A percentile compares a stretch with the other conserved stretches of the same genome.
These are phyloP conservation scores for Cyclotella distinguenda DNA, from an alignment of 108 stramenopile species.

Conservation along the genomic window DNA sequence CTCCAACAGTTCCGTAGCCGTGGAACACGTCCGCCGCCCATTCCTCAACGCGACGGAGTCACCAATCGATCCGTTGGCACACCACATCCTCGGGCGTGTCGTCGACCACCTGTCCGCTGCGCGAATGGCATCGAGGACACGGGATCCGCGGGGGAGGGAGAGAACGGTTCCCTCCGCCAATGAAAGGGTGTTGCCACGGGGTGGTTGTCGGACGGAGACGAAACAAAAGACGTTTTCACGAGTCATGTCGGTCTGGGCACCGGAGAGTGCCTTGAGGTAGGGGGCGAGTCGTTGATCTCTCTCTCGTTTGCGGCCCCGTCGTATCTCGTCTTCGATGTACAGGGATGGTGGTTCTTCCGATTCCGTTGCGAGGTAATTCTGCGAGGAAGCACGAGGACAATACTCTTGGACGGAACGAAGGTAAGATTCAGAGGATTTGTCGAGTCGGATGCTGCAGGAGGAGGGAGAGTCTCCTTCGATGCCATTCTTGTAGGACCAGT, in stretches of 20 bases:
- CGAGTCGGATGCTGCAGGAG: constrained; percentile 2
- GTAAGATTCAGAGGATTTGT: constrained; percentile 61
- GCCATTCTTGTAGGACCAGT: constrained; percentile 79
- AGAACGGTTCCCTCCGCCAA: constrained; percentile 55
- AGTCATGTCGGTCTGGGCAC: constrained; percentile 65
- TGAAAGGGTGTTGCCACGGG: background rate
- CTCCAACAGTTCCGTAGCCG: too few relatives aligned
- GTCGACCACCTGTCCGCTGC: constrained; percentile 41
- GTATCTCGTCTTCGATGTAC: constrained; percentile 46
- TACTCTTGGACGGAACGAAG: constrained; percentile 66
- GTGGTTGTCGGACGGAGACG: constrained; percentile 27
- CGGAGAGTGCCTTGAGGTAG: constrained; percentile 73
- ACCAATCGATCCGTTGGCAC: too few relatives aligned
- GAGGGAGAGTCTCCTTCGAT: constrained; percentile 13
- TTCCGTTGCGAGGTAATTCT: constrained; percentile 5
- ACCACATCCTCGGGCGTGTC: too few relatives aligned
- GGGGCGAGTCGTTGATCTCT: constrained; percentile 69
- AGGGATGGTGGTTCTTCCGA: constrained; percentile 30
- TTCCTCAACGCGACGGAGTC: constrained; percentile 1
- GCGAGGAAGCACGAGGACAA: constrained; percentile 52
- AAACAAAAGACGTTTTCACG: constrained; percentile 79
- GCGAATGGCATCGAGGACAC: constrained; percentile 72
- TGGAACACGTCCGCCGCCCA: constrained; percentile 16
- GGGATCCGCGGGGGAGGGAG: constrained; percentile 73
- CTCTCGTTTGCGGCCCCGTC: constrained; percentile 63